Evolutionary conservation across 495 filamentous ascomycete genomes (phyloP).

Genomic region (Xylaria castorea): DNA sequence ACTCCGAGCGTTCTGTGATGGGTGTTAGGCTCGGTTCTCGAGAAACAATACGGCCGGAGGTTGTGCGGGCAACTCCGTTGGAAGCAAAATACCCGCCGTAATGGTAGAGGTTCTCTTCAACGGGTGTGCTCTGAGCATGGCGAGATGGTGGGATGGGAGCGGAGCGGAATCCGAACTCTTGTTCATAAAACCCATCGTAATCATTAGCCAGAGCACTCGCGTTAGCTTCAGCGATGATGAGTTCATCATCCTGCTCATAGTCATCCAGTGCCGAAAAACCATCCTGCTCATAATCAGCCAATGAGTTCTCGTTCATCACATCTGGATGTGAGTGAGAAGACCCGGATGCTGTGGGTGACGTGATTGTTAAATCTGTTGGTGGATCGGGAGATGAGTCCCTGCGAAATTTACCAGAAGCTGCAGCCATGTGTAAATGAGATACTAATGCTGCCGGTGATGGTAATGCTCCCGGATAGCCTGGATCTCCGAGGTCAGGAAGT

Average conservation of each 20-base stretch:
- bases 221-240: conserved; percentile 93
- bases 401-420: conserved; percentile 71
- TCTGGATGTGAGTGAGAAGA: conserved; percentile 38
- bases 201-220: conserved; percentile 92
- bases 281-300: conserved; percentile 60
- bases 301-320: conserved; percentile 39
- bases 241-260: conserved; percentile 76
- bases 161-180: conserved; percentile 98
- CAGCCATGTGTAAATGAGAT: conserved; percentile 63
- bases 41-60: conserved; percentile 73
- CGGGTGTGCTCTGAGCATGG: conserved; percentile 40
- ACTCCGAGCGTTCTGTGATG: conserved; percentile 95
- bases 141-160: conserved; percentile 53
- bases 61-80: conserved; percentile 67
- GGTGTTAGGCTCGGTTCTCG: conserved; percentile 92
- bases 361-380: conserved; percentile 55
- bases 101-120: conserved; percentile 53
- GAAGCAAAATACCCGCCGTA: conserved; percentile 93
- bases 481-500: conserved; percentile 41
- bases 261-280: conserved; percentile 61
- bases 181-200: conserved; percentile 90
- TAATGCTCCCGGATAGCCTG: conserved; percentile 80
- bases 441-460: conserved; percentile 4
- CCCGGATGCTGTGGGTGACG: conserved; percentile 50
- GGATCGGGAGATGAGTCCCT: conserved; percentile 62